phyloP scores from a whole-genome alignment of 805 yeast genomes.

The Kurtzmaniella cleridarum region DNA sequence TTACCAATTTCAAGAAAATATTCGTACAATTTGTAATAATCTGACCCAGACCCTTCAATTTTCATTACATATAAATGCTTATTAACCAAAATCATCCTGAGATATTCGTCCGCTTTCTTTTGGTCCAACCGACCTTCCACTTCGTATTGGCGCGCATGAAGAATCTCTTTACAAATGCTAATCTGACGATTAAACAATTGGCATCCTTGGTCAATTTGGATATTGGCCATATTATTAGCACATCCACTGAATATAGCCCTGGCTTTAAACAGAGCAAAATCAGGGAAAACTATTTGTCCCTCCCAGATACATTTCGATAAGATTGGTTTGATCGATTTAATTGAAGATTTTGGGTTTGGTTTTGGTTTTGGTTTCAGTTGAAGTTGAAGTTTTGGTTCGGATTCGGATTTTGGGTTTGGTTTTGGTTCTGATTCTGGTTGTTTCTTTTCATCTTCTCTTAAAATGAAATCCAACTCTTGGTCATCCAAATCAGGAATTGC shows the following conservation, averaged over 20 bases:
- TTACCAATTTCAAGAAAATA: constrained; percentile 43
- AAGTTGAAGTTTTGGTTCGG: background rate
- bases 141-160: constrained; percentile 24
- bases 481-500: constrained; percentile 15
- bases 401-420: constrained; percentile 4
- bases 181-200: constrained; percentile 19
- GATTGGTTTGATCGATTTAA: background rate
- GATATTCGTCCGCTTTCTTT: constrained; percentile 50
- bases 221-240: constrained; percentile 17
- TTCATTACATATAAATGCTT: constrained; percentile 52
- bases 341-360: constrained; percentile 6
- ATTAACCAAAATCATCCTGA: constrained; percentile 40
- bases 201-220: constrained; percentile 11
- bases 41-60: constrained; percentile 23
- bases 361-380: background rate
- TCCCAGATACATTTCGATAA: constrained; percentile 32
- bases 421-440: constrained; percentile 4
- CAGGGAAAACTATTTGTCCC: constrained; percentile 46
- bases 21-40: constrained; percentile 27
- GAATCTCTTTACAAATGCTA: constrained; percentile 24
- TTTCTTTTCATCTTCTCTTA: constrained; percentile 14
- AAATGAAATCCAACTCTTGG: constrained; percentile 30
- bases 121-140: constrained; percentile 63
- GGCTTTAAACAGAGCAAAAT: constrained; percentile 40
- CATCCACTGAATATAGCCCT: constrained; percentile 33